Evolutionary conservation across 306 rosid genomes (phyloP).

Genomic region (Adenanthera pavonina): DNA sequence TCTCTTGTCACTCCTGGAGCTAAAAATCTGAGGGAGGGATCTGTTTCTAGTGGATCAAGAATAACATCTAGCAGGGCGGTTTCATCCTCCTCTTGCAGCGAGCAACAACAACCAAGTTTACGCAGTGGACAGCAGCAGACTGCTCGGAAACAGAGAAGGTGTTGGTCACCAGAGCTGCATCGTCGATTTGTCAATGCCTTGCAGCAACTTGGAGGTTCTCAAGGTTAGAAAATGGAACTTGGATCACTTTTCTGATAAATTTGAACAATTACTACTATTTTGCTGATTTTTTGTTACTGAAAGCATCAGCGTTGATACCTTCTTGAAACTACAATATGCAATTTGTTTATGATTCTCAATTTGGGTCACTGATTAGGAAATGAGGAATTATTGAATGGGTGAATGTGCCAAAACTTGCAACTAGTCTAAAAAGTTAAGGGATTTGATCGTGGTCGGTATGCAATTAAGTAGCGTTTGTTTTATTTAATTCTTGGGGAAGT

Average conservation of each 20-base stretch:
- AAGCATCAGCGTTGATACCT: constrained; percentile 10
- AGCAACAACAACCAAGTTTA: constrained; percentile 51
- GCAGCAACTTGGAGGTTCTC: constrained; percentile 98
- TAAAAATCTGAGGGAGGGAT: constrained; percentile 66
- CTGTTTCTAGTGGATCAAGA: constrained; percentile 61
- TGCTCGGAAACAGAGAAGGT: constrained; percentile 85
- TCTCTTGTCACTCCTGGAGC: constrained; percentile 66
- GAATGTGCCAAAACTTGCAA: constrained; percentile 18
- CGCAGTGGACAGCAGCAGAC: constrained; percentile 55
- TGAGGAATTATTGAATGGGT: constrained; percentile 24
- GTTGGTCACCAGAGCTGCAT: constrained; percentile 98
- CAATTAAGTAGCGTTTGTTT: constrained; percentile 31
- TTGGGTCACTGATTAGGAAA: constrained; percentile 24
- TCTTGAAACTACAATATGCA: constrained; percentile 33
- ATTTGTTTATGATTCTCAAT: constrained; percentile 15
- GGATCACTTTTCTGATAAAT: constrained; percentile 1
- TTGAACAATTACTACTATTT: not conserved
- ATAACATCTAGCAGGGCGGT: constrained; percentile 54
- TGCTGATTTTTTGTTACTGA: constrained; percentile 15
- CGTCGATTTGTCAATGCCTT: constrained; percentile 80
- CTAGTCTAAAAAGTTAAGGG: not conserved
- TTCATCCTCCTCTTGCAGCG: constrained; percentile 56
- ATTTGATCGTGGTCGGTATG: constrained; percentile 37
- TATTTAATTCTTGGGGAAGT: constrained; percentile 19
- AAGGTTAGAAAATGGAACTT: constrained; percentile 63